phyloP scores from a whole-genome alignment of 805 yeast species.

The Lipomyces kockii region DNA sequence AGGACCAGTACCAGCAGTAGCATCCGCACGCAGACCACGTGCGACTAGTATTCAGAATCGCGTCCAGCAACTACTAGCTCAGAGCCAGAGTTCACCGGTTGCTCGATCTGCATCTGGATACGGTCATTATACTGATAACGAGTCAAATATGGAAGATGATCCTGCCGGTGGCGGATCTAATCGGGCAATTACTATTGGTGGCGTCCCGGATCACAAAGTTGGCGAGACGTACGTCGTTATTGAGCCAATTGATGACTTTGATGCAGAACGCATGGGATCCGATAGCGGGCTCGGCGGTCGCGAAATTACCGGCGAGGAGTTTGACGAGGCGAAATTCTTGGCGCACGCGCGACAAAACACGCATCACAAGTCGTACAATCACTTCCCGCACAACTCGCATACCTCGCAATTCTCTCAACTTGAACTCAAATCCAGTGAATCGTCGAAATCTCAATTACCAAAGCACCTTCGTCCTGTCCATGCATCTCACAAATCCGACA shows the following conservation, averaged over 20 bases:
- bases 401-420: not conserved
- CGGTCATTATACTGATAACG: constrained; percentile 62
- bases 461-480: not conserved
- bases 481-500: constrained; percentile 3
- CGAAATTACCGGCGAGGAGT: constrained; percentile 1
- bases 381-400: not conserved
- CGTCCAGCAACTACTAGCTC: constrained; percentile 31
- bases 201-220: constrained; percentile 4
- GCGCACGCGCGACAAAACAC: constrained; percentile 15
- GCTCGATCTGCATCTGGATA: constrained; percentile 70
- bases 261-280: constrained; percentile 14
- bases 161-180: too few relatives aligned
- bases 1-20: not conserved
- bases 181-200: constrained; percentile 22
- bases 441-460: not conserved
- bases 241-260: constrained; percentile 14
- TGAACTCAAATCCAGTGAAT: not conserved
- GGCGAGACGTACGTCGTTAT: not conserved
- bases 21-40: constrained; percentile 16
- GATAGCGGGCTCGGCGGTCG: not conserved
- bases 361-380: not conserved
- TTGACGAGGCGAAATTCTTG: constrained; percentile 19
- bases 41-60: constrained; percentile 38
- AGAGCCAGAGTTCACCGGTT: constrained; percentile 45
- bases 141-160: not conserved